These are phyloP conservation scores for Alternaria conjuncta DNA, from an alignment of 2,329 filamentous ascomycete species.

Conservation along the genomic window DNA sequence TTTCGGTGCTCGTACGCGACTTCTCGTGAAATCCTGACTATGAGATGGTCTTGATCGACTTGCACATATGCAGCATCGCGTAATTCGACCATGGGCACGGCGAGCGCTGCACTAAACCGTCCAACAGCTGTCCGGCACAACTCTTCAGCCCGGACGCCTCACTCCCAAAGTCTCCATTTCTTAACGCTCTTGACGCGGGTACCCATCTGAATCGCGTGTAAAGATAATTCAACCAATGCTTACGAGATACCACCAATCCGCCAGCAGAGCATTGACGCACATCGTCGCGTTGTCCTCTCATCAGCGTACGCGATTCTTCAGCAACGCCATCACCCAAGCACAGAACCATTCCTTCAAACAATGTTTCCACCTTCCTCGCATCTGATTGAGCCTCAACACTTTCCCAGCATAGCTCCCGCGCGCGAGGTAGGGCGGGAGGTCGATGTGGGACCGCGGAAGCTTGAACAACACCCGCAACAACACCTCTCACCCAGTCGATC, in stretches of 20 bases:
- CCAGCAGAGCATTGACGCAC: constrained; percentile 26
- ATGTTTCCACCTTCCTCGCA: constrained; percentile 22
- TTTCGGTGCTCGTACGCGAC: background rate
- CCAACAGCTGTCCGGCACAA: background rate
- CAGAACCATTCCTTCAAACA: constrained; percentile 12
- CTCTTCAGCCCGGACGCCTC: background rate
- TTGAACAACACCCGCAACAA: constrained; percentile 33
- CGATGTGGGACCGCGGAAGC: constrained; percentile 43
- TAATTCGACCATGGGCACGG: background rate
- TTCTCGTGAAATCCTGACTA: background rate
- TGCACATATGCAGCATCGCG: background rate
- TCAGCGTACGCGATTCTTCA: constrained; percentile 26
- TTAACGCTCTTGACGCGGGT: background rate
- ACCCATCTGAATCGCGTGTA: background rate
- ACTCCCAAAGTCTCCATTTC: background rate
- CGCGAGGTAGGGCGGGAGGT: constrained; percentile 43
- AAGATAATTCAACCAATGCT: constrained; percentile 7
- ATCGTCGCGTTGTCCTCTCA: constrained; percentile 28
- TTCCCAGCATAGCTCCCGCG: constrained; percentile 48
- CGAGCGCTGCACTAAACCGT: background rate
- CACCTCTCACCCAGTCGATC: constrained; percentile 39
- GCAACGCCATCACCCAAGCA: constrained; percentile 30
- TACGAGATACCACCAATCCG: background rate
- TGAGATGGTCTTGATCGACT: background rate
- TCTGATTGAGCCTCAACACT: constrained; percentile 48